Conservation (phyloP, 2,329 filamentous ascomycete species). For the Ceratocystis cacaofunesta region DNA sequence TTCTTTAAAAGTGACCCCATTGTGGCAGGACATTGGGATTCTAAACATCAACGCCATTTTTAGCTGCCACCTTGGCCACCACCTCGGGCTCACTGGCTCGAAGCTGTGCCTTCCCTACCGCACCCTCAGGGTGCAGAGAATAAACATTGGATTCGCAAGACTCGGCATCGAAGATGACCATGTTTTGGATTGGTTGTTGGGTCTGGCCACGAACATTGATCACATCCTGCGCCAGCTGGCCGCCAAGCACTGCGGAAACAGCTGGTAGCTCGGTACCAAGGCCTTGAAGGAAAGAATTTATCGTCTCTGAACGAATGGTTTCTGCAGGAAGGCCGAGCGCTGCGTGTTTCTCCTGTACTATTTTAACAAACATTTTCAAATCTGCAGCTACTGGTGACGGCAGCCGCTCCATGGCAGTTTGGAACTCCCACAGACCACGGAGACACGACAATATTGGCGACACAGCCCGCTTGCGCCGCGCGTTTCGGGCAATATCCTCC, state of each 20-base stretch:
- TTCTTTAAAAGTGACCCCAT: background rate
- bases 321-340: conserved; percentile 55
- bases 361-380: conserved; percentile 56
- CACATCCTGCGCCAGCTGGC: conserved; percentile 83
- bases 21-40: background rate
- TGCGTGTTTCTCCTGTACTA: conserved; percentile 65
- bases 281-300: conserved; percentile 76
- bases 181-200: conserved; percentile 92
- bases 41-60: conserved; percentile 9
- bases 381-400: conserved; percentile 23
- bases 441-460: conserved; percentile 73
- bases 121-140: conserved; percentile 57
- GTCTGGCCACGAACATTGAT: conserved; percentile 87
- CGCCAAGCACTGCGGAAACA: conserved; percentile 77
- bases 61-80: conserved; percentile 1
- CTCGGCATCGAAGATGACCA: conserved; percentile 81
- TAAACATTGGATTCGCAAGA: conserved; percentile 66
- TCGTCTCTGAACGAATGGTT: conserved; percentile 53
- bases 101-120: conserved; percentile 12
- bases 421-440: conserved; percentile 80
- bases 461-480: conserved; percentile 54
- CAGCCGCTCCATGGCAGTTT: conserved; percentile 35
- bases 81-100: conserved; percentile 1
- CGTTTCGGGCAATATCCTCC: conserved; percentile 47
- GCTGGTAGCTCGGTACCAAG: conserved; percentile 72